Conservation (phyloP, 2,329 filamentous ascomycete genomes). For the Leptographium wingfieldii region DNA sequence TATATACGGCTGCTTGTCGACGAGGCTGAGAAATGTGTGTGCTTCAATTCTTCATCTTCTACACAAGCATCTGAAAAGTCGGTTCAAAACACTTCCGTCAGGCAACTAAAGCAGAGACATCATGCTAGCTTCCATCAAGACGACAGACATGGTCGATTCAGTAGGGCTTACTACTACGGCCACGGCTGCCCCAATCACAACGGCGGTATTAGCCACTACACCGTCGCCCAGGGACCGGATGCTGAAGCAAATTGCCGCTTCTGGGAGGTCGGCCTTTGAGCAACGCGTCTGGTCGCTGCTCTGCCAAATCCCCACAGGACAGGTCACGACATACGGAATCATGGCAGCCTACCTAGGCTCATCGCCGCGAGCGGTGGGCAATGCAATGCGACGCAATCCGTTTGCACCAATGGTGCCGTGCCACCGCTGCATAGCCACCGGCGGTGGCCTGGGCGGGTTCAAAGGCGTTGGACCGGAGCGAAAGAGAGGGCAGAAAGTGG, state of each 20-base stretch:
- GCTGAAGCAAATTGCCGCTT: slow-evolving; percentile 31
- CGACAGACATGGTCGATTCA: not conserved
- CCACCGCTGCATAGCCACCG: slow-evolving; percentile 65
- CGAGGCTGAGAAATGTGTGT: not conserved
- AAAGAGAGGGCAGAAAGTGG: slow-evolving; percentile 41
- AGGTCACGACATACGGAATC: slow-evolving; percentile 65
- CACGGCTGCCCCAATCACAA: not conserved
- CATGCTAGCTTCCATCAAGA: not conserved
- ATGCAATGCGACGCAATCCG: slow-evolving; percentile 64
- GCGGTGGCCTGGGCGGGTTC: slow-evolving; percentile 59
- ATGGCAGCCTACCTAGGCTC: slow-evolving; percentile 56
- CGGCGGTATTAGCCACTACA: not conserved
- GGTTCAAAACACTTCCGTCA: not conserved
- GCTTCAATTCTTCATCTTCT: not conserved
- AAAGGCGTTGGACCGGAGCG: slow-evolving; percentile 52
- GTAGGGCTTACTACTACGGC: not conserved
- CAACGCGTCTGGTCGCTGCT: slow-evolving; percentile 58
- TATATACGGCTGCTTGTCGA: not conserved
- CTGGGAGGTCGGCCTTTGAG: slow-evolving; percentile 39
- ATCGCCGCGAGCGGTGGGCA: slow-evolving; percentile 65
- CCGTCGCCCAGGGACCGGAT: slow-evolving; percentile 22
- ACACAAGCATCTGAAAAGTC: not conserved
- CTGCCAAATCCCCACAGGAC: slow-evolving; percentile 63
- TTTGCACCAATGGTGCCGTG: slow-evolving; percentile 76
- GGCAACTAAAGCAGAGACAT: not conserved